Base-by-base conservation (phyloP, 1,139 yeast genomes). In the Tardiomyces digboiensis region DNA sequence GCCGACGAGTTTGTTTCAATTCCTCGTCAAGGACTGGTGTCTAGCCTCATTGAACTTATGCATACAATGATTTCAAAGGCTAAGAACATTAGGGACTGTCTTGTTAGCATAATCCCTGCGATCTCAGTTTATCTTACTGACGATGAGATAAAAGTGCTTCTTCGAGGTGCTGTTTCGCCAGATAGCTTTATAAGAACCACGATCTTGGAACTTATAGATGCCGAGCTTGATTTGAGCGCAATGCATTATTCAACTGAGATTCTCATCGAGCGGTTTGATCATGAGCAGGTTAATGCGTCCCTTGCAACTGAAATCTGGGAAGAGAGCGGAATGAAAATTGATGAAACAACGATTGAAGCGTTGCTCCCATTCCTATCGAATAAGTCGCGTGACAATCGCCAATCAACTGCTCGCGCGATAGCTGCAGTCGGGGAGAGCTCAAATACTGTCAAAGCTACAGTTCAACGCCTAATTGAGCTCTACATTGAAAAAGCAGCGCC, bases 251-350 rank as follows among this genome's bases (percentile, higher is more conserved):
- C 82, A 21, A 76, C 72, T 46, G 94, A 89, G 60, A 65, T 91
- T 26, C 89, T 85, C 79, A 80, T 93, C 47, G 75, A 85, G 18
- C 74, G 76, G 47, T 88, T 82, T 59, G 96, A 88, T 58, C 80
- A 78, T 41, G 88, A 82, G 45, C 72, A 70, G 14, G 66, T 71
- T 20, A 78, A 80, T 47, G 73, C 80, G 14, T 82, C 78, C 39
- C 57, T 82, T 26, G 96, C 97, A 0, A 65, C 67, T 21, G 82
- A 91, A 2, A 83, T 93, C 47, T 93, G 97, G 97, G 74, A 75
- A 26, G 96, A 88, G 53, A 86, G 80, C 57, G 71, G 69, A 1
- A 75, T 86, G 50, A 49, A 55, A 10, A 60, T 82, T 16, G 67
- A 66, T 16, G 64, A 61, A 1, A 66, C 67, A 2, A 68, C 80